Base-by-base conservation (phyloP, 352 stramenopile genomes). In the Phytopythium aichiense region DNA sequence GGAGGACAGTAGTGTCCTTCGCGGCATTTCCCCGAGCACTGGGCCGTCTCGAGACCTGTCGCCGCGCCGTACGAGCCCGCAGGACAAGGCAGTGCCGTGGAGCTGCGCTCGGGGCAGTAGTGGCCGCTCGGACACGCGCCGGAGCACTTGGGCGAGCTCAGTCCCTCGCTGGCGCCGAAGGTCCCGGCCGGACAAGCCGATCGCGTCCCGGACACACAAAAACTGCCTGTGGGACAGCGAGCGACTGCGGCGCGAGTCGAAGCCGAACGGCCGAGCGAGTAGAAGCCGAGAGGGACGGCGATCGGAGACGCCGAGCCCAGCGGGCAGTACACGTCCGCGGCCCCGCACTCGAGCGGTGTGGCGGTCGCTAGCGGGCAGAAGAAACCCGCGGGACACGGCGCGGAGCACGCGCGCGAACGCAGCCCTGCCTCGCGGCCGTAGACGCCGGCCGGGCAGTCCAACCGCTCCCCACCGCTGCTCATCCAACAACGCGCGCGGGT, bases 1-100 rank as follows among this genome's bases (percentile, higher is more conserved):
- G 57, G 23, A 1, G 83, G 79, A 49, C 83, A 90, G 35, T 77
- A 89, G 63, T 79, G 94, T 0, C 89, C 87, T 18, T 71, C 53
- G 8, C 55, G 63, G 60, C 89, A 97, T 0, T 56, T 12, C 0
- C 88, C 87, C 0, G 76, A 80, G 49, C 89, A 97, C 1, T 50
- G 61, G 0, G 72, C 30, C n/a, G 79, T 60, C 0, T 46, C 68
- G 12, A 77, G 52, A 2, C 84, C 84, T n/a, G 61, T 61, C 5
- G 42, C 60, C 4, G 61, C 74, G 25, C 88, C 88, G 61, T 78
- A 96, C 12, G 61, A 79, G 2, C 88, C 87, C 13, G 68, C 65
- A 13, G 84, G 74, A 46, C 77, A 89, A 9, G 71, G 53, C 7
- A 66, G 69, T 2, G 81, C 68, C 8, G 43, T 9, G 1, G 60